Base-by-base conservation (phyloP, 2,329 filamentous ascomycete genomes). In the Aschersonia sp. region DNA sequence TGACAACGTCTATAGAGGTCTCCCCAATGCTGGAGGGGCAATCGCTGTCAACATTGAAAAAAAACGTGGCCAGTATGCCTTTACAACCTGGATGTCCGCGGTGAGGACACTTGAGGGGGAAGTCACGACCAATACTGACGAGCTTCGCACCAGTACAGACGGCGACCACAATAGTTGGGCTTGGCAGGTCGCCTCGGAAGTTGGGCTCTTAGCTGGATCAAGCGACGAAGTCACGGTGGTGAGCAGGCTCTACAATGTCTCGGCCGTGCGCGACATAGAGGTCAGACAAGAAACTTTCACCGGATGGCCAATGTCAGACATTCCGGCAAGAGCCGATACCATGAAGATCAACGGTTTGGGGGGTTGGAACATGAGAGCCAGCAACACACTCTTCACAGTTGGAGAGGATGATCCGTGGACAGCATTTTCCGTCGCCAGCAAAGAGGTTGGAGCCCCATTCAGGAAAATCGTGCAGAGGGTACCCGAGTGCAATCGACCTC, bases 281-380 rank as follows among this genome's bases (percentile, higher is more conserved):
- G 4, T 9, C 22, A 40, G 37, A 35, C 10, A 30, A 29, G 4
- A 42, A 41, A 50, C 3, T 10, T 52, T 29, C 22, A n/a, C 29
- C 4, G 46, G 2, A 22, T 49, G 50, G 39, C 22, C 30, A 9
- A 33, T 45, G 10, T 49, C 48, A 5, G 43, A 43, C 30, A 46
- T 52, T 37, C 51, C 51, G 0, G 4, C 8, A 12, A 2, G 5
- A 9, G 12, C 12, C 35, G 22, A 37, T 1, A 12, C 33, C 30
- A 43, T 32, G 22, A 47, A 44, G 41, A 48, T 50, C 43, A 72
- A 71, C 52, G 66, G 73, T 44, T 50, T 54, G 32, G 52, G 54
- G n/a, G 59, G 58, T 3, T 62, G 60, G 60, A 47, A 57, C 47
- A 54, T 55, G 51, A 52, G 45, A 44, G 53, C 49, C 22, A 51